Conservation (phyloP, 768 basidiomycete genomes). For the Lactarius trivialis region DNA sequence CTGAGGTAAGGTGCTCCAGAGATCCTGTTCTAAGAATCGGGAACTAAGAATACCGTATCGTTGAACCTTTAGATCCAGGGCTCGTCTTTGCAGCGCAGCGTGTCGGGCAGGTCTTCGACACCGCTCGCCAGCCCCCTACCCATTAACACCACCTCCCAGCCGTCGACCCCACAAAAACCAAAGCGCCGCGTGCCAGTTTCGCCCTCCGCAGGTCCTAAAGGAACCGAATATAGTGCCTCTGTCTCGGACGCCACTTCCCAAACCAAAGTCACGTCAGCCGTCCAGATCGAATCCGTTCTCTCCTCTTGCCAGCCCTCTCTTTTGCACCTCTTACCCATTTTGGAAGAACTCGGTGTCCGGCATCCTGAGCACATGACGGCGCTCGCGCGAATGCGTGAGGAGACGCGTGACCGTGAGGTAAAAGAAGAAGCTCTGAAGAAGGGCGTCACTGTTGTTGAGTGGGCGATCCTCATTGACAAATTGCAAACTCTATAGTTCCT, state of each 20-base stretch:
- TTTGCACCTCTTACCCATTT: slow-evolving; percentile 51
- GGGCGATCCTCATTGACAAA: slow-evolving; percentile 70
- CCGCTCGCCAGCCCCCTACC: slow-evolving; percentile 4
- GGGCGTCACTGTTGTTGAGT: slow-evolving; percentile 68
- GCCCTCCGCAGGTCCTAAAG: slow-evolving; percentile 8
- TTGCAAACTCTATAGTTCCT: slow-evolving; percentile 36
- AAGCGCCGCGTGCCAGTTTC: slow-evolving; percentile 14
- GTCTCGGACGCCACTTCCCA: slow-evolving; percentile 17
- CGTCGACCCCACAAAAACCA: slow-evolving; percentile 14
- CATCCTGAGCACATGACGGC: slow-evolving; percentile 58
- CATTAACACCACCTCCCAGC: slow-evolving; percentile 5
- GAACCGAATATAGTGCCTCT: slow-evolving; percentile 17
- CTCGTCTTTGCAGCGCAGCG: slow-evolving; percentile 8
- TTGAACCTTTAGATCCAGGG: not conserved
- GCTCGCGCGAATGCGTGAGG: slow-evolving; percentile 52
- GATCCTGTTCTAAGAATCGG: not conserved
- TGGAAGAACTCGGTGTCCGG: slow-evolving; percentile 53
- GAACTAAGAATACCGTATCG: not conserved
- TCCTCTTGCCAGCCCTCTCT: slow-evolving; percentile 60
- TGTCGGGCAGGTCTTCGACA: slow-evolving; percentile 12
- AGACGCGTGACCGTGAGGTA: slow-evolving; percentile 61
- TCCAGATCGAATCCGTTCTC: slow-evolving; percentile 47
- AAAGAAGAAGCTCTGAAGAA: slow-evolving; percentile 61
- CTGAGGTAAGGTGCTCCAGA: slow-evolving; percentile 25
- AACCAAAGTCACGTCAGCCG: slow-evolving; percentile 33